These are phyloP conservation scores for Ophiostoma sp. DNA, from an alignment of 2,329 filamentous ascomycete species.

Conservation along the genomic window DNA sequence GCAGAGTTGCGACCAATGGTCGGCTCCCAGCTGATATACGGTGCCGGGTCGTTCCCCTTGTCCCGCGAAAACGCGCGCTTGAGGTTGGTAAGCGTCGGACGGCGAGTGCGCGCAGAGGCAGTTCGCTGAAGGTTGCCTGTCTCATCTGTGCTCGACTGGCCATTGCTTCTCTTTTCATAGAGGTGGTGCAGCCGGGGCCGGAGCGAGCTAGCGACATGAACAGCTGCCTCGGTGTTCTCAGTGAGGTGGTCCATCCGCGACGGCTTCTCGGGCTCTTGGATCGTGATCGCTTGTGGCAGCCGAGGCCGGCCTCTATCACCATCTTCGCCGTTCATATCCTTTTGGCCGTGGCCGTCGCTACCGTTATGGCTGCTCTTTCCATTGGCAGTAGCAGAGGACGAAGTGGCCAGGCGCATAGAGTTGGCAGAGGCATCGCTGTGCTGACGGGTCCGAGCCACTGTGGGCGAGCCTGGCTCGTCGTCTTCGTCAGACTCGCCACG, in stretches of 20 bases:
- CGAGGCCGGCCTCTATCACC: conserved; percentile 7
- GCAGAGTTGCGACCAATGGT: conserved; percentile 90
- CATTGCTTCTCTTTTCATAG: conserved; percentile 27
- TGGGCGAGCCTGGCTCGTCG: conserved; percentile 31
- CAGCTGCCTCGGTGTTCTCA: conserved; percentile 42
- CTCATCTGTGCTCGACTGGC: conserved; percentile 10
- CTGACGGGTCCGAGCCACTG: conserved; percentile 12
- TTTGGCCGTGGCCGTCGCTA: neutral
- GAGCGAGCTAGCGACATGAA: conserved; percentile 39
- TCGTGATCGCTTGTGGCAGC: conserved; percentile 55
- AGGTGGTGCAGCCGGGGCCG: conserved; percentile 42
- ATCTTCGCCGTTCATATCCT: conserved; percentile 13
- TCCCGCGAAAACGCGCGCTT: conserved; percentile 52
- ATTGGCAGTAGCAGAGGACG: conserved; percentile 5
- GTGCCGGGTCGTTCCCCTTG: conserved; percentile 55
- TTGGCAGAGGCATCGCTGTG: conserved; percentile 32
- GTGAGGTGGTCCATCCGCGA: conserved; percentile 38
- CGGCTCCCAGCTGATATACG: conserved; percentile 90
- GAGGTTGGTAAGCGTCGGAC: conserved; percentile 55
- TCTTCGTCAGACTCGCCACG: conserved; percentile 34
- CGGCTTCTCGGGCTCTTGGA: conserved; percentile 56
- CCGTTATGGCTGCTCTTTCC: neutral
- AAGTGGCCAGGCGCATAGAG: conserved; percentile 29
- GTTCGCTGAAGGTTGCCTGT: conserved; percentile 27
- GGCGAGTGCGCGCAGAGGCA: conserved; percentile 31